Evolutionary conservation across 2,329 filamentous ascomycete species (phyloP).

Genomic region (Calonectria pteridis): DNA sequence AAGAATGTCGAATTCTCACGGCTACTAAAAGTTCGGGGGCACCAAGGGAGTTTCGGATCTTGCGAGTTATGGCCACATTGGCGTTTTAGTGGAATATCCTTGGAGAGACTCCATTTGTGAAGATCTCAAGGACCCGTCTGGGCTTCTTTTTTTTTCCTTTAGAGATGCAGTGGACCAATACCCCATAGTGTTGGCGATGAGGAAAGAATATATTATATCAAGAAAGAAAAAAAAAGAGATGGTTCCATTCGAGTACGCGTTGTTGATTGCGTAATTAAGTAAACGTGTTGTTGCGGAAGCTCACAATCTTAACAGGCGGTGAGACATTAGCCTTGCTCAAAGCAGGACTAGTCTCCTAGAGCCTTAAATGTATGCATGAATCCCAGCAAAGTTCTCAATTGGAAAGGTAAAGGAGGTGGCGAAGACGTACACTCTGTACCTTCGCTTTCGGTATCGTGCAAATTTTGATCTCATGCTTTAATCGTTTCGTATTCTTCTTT

Average conservation of each 20-base stretch:
- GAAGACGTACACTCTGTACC: not conserved
- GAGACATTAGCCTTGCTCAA: not conserved
- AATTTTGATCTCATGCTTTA: not conserved
- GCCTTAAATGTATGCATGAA: not conserved
- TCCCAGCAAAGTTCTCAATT: not conserved
- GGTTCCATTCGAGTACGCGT: not conserved
- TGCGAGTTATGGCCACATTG: not conserved
- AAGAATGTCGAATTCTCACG: conserved; percentile 14
- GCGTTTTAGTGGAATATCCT: not conserved
- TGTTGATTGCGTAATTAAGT: not conserved
- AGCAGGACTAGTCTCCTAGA: not conserved
- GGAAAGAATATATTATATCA: not conserved
- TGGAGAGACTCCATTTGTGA: not conserved
- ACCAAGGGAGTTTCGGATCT: not conserved
- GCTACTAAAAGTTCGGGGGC: conserved; percentile 13
- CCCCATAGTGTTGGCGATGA: conserved; percentile 6
- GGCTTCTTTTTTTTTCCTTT: not conserved
- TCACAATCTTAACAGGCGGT: not conserved
- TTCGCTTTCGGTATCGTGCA: not conserved
- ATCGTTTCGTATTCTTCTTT: not conserved
- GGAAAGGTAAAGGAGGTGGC: not conserved
- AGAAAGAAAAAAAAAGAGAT: not conserved
- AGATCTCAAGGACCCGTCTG: not conserved
- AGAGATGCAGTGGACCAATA: not conserved
- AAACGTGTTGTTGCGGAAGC: not conserved